Conservation (phyloP, 1,284 basidiomycete species). For the Mycena sp. region DNA sequence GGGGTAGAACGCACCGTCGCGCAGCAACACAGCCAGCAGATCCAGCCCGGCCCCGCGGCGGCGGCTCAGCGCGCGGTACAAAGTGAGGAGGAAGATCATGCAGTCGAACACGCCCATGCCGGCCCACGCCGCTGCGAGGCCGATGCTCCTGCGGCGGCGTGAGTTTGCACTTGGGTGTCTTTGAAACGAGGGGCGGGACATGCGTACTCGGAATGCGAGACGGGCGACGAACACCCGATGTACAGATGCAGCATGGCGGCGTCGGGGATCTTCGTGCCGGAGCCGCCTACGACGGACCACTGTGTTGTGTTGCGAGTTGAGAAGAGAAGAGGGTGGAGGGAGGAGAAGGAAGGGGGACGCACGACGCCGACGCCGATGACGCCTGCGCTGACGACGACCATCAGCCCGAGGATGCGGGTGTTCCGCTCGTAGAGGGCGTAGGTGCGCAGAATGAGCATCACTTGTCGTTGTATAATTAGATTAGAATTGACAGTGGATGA, state of each 20-base stretch:
- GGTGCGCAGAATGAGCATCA: constrained; percentile 19
- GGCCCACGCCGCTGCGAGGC: constrained; percentile 9
- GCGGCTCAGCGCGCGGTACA: constrained; percentile 3
- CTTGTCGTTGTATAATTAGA: not conserved
- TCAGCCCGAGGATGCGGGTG: not conserved
- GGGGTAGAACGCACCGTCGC: constrained; percentile 11
- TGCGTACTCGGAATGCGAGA: constrained; percentile 4
- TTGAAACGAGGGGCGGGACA: not conserved
- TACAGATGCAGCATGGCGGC: not conserved
- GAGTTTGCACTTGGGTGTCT: too few relatives aligned
- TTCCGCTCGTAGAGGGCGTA: constrained; percentile 21
- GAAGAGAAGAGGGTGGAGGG: not conserved
- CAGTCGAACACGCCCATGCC: constrained; percentile 15
- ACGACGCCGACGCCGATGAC: constrained; percentile 5
- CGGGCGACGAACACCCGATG: constrained; percentile 4
- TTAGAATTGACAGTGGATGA: not conserved
- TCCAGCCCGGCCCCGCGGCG: not conserved
- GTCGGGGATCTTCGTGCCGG: too few relatives aligned
- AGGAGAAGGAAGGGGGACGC: not conserved
- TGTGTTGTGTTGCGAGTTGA: too few relatives aligned
- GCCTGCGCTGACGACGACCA: not conserved
- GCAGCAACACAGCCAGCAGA: constrained; percentile 9
- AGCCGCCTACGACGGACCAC: too few relatives aligned
- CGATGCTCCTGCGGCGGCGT: not conserved
- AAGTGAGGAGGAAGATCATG: constrained; percentile 14